phyloP scores from a whole-genome alignment of 495 filamentous ascomycete genomes.

The Tuber magnatum region DNA sequence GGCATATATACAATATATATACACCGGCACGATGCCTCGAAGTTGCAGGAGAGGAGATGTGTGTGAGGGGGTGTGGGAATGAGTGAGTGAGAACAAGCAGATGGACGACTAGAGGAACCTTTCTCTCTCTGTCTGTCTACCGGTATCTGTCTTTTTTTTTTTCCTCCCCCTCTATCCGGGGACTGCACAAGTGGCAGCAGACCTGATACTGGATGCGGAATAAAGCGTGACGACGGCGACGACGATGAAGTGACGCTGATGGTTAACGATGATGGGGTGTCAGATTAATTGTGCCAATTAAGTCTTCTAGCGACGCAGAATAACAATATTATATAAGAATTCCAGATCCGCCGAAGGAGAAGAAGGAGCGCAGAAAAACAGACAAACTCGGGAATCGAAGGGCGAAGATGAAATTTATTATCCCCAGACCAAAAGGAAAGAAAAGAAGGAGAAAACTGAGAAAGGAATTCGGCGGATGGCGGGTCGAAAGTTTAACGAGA shows the following conservation, averaged over 20 bases:
- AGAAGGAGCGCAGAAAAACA: neutral
- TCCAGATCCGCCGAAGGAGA: neutral
- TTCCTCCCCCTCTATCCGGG: neutral
- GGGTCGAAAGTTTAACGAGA: neutral
- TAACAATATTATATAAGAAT: neutral
- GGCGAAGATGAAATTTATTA: neutral
- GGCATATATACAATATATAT: conserved; percentile 1
- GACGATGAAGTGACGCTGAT: conserved; percentile 3
- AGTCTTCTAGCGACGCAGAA: neutral
- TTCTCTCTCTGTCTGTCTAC: neutral
- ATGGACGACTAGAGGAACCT: neutral
- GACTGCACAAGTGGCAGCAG: conserved; percentile 6
- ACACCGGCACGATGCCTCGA: neutral
- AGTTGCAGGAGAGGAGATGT: neutral
- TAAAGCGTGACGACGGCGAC: conserved; percentile 3
- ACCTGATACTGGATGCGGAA: conserved; percentile 5
- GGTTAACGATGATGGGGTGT: neutral
- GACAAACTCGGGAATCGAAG: neutral
- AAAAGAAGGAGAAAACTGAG: neutral
- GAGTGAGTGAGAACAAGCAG: neutral
- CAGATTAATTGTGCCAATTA: conserved; percentile 4
- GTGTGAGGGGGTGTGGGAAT: neutral
- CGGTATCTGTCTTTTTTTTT: neutral
- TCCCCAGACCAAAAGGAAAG: neutral
- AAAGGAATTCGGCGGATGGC: neutral